Evolutionary conservation across 148 eudicot species (phyloP).

Genomic region (Vaccinium darrowii): DNA sequence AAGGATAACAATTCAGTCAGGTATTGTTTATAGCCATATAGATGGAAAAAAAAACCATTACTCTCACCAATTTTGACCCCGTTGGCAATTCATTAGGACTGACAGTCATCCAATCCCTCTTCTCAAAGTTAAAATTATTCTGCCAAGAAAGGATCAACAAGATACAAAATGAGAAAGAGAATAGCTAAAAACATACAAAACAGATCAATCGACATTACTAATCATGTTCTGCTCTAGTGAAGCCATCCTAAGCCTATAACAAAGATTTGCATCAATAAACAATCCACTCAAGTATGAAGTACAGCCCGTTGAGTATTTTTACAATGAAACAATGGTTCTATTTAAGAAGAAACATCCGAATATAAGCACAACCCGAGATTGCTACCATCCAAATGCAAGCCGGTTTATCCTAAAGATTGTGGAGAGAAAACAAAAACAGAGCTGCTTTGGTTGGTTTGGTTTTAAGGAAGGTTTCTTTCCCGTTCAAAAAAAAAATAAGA

Average conservation of each 20-base stretch:
- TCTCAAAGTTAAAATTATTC: constrained; percentile 60
- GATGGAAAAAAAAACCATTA: neutral
- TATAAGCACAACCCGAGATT: neutral
- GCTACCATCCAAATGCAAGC: neutral
- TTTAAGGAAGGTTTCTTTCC: too few species aligned
- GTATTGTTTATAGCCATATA: neutral
- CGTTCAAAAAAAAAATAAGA: too few species aligned
- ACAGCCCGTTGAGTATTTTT: neutral
- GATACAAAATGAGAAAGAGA: neutral
- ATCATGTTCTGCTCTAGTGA: neutral
- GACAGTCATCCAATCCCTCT: constrained; percentile 51
- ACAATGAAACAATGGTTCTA: neutral
- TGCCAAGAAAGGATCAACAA: constrained; percentile 20
- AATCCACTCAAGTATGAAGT: neutral
- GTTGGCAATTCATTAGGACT: constrained; percentile 44
- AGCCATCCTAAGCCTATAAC: neutral
- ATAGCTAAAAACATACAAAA: neutral
- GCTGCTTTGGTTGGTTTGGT: too few species aligned
- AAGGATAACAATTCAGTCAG: neutral
- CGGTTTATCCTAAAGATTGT: too few species aligned
- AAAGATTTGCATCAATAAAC: constrained; percentile 8
- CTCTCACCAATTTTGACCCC: constrained; percentile 57
- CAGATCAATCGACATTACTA: neutral
- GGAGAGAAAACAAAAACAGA: too few species aligned
- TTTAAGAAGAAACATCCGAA: neutral